Evolutionary conservation across 805 yeast genomes (phyloP).

Genomic region (Metschnikowia amazonensis): DNA sequence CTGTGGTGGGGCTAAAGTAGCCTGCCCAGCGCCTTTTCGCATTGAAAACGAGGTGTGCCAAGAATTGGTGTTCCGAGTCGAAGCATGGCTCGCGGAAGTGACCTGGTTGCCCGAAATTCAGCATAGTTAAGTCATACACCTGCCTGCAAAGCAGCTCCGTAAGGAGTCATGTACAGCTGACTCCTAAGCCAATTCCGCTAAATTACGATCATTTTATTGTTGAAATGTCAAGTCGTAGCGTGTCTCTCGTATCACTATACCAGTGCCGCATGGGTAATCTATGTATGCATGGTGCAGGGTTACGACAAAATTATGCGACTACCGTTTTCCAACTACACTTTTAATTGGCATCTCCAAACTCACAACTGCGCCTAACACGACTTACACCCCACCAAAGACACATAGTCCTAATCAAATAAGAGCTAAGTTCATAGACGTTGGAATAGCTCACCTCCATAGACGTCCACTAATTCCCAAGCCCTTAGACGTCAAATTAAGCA

Average conservation of each 20-base stretch:
- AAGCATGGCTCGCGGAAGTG: background rate
- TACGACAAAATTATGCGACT: slow-evolving; percentile 3
- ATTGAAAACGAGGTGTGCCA: background rate
- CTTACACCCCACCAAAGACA: background rate
- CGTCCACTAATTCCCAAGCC: background rate
- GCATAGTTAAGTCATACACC: no score
- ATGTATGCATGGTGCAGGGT: slow-evolving; percentile 4
- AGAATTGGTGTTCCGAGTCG: background rate
- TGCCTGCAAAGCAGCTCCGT: background rate
- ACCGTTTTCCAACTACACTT: background rate
- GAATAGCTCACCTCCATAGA: no score
- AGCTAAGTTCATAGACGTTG: no score
- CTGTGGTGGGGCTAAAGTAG: background rate
- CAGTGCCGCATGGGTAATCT: slow-evolving; percentile 3
- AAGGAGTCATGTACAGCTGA: background rate
- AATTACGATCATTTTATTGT: background rate
- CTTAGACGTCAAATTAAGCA: background rate
- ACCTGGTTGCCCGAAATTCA: no score
- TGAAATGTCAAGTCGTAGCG: background rate
- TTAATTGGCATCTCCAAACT: background rate
- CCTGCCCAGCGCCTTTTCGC: background rate
- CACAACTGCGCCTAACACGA: background rate
- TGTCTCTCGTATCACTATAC: background rate
- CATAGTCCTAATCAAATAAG: no score
- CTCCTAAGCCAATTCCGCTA: no score